Base-by-base conservation (phyloP, 371 early-diverging fungal species). In the Actinomortierella wolfii region DNA sequence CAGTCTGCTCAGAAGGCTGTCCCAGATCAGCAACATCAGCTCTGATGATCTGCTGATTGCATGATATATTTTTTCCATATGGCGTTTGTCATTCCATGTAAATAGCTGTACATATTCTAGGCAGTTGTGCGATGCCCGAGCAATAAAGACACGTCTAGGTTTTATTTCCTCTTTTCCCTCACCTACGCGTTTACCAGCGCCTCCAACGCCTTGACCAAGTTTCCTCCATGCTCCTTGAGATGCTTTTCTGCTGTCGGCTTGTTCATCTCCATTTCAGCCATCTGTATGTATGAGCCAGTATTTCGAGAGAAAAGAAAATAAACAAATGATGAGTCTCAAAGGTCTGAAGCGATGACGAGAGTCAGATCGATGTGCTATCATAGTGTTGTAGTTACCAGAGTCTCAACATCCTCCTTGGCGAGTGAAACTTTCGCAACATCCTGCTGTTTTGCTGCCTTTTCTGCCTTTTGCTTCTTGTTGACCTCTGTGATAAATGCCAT, bases 401-500 rank as follows among this genome's bases (percentile, higher is more conserved):
- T 44, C 48, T 65, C 75, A 13, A 74, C 56, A 55, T 64, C 65
- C 21, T 67, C 61, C 64, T 74, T 74, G 34, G 68, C 56, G 43
- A 68, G 28, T 7, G 57, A 46, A 29, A 74, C 2, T 49, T 67
- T 74, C 54, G 67, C 64, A 5, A 40, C 56, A 34, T 68, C 68
- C 59, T 66, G 68, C 18, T 67, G 64, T 21, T n/a, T 9, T 18
- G 66, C 51, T 43, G 61, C 54, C 34, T 62, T 71, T 15, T 66
- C 73, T 18, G 66, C 73, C 56, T 71, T 71, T 44, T 71, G 73
- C 50, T 71, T 66, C 66, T 71, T 71, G 28, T 55, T 40, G 9
- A 71, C 59, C 40, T 71, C 73, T 9, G 73, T 61, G 50, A 71
- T 65, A 34, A 56, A 14, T 18, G 56, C 29, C 73, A 66, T 71